Conservation (phyloP, 2,329 filamentous ascomycete genomes). For the Xylariales sp. region DNA sequence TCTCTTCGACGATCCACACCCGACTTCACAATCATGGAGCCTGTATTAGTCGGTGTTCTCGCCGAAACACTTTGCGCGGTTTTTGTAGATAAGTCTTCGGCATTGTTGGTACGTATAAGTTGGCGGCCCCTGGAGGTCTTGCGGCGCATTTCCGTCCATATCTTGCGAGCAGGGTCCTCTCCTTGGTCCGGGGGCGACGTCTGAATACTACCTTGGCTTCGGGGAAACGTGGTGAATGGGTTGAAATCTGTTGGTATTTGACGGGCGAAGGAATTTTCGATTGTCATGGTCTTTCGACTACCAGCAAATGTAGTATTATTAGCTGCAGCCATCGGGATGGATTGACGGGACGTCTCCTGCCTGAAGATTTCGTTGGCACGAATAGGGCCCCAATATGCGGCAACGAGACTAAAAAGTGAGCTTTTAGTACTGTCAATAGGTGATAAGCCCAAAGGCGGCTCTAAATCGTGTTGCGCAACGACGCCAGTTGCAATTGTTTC, state of each 20-base stretch:
- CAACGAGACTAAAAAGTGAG: constrained; percentile 58
- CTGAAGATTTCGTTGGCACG: constrained; percentile 58
- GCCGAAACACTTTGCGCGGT: neutral
- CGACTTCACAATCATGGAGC: constrained; percentile 24
- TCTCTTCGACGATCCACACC: constrained; percentile 42
- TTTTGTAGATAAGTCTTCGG: constrained; percentile 30
- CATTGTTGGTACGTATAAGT: constrained; percentile 36
- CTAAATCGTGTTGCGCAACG: constrained; percentile 60
- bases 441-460: constrained; percentile 64
- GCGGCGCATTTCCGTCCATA: constrained; percentile 49
- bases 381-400: constrained; percentile 61
- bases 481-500: constrained; percentile 64
- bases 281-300: neutral
- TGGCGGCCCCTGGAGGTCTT: constrained; percentile 39
- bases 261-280: constrained; percentile 13
- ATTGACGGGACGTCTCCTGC: constrained; percentile 43
- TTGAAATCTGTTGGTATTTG: constrained; percentile 13
- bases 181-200: constrained; percentile 34
- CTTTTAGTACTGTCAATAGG: constrained; percentile 52
- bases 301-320: constrained; percentile 1
- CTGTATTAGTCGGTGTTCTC: constrained; percentile 4
- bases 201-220: constrained; percentile 35
- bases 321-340: constrained; percentile 18
- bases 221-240: constrained; percentile 34
- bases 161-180: constrained; percentile 45